Percentiles rank a stretch among this genome's conserved stretches.
Evolutionary conservation across 345 rosid genomes (phyloP).

Genomic region (Populus deltoides): DNA sequence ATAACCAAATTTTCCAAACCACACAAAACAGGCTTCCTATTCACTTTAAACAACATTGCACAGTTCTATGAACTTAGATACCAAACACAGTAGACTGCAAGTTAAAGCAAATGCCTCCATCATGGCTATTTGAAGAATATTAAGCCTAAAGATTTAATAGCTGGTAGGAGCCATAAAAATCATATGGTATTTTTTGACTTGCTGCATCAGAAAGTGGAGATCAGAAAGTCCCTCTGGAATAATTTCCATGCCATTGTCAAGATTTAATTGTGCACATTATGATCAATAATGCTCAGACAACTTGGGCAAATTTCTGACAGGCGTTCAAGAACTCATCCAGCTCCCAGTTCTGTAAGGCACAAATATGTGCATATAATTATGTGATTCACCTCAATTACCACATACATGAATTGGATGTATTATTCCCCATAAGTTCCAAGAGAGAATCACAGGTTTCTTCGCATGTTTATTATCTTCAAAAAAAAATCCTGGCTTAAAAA

Average conservation of each 20-base stretch:
- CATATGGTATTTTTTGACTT: background rate
- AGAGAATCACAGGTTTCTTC: background rate
- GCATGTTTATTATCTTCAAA: background rate
- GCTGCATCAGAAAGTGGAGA: background rate
- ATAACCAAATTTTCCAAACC: background rate
- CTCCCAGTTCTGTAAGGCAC: background rate
- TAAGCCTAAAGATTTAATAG: background rate
- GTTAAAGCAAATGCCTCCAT: constrained; percentile 1
- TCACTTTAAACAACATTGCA: background rate
- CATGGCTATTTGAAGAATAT: background rate
- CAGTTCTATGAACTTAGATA: background rate
- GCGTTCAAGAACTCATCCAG: background rate
- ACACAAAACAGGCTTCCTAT: background rate
- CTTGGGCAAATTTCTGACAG: background rate
- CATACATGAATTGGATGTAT: background rate
- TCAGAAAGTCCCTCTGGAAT: background rate
- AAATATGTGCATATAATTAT: background rate
- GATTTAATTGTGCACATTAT: background rate
- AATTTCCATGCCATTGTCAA: background rate
- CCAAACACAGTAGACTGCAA: background rate
- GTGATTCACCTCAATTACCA: background rate
- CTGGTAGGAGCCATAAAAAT: background rate
- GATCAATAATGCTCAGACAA: background rate
- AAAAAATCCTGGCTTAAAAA: background rate
- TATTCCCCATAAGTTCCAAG: background rate